Percentiles rank a stretch among this genome's conserved stretches.
Evolutionary conservation across 257 asterid genomes (phyloP).

Genomic region (Petunia secreta): DNA sequence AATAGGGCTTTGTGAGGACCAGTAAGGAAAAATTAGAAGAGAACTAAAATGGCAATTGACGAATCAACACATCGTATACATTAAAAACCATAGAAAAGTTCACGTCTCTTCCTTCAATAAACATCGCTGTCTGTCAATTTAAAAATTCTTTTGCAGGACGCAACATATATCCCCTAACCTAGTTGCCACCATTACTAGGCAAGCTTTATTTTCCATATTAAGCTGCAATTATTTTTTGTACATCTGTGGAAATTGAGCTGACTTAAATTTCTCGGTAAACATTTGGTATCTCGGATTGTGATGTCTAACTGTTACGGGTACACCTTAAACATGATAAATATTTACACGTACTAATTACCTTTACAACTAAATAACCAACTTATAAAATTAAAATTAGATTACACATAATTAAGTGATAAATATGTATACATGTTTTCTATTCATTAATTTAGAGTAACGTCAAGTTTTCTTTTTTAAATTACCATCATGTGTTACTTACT

Average conservation of each 20-base stretch:
- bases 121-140: slow-evolving; percentile 16
- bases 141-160: slow-evolving; percentile 28
- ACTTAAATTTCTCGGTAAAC: neutral
- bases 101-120: slow-evolving; percentile 15
- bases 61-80: neutral
- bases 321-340: neutral
- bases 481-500: too few species aligned
- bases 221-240: slow-evolving; percentile 1
- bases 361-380: too few species aligned
- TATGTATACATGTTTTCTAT: too few species aligned
- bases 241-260: neutral
- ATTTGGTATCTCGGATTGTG: slow-evolving; percentile 50
- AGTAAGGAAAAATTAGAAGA: neutral
- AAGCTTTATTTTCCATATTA: slow-evolving; percentile 25
- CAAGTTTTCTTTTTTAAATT: too few species aligned
- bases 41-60: neutral
- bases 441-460: too few species aligned
- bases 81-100: neutral
- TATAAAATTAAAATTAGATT: too few species aligned
- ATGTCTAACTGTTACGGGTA: slow-evolving; percentile 53
- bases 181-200: slow-evolving; percentile 20
- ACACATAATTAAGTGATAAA: too few species aligned
- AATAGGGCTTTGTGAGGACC: too few species aligned
- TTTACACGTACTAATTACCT: too few species aligned
- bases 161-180: slow-evolving; percentile 13